A percentile compares a stretch with the other conserved stretches of the same genome.
These are phyloP conservation scores for Jaenimonas drosophilae DNA, from an alignment of 208 protist genomes.

Conservation along the genomic window DNA sequence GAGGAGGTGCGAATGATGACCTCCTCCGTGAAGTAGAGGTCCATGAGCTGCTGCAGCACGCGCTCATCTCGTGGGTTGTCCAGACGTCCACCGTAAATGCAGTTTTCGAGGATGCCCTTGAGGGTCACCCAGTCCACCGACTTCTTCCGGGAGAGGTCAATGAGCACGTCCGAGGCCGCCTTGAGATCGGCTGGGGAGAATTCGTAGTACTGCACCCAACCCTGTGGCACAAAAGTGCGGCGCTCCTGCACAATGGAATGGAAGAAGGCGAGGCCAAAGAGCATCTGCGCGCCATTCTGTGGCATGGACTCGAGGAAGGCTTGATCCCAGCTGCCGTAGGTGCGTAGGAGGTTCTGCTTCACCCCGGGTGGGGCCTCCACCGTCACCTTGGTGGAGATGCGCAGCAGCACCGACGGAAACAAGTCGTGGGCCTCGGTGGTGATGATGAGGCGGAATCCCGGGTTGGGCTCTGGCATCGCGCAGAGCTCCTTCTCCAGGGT, in stretches of 20 bases:
- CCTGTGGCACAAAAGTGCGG: conserved; percentile 95
- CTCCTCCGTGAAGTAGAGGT: conserved; percentile 54
- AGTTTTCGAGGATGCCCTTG: conserved; percentile 86
- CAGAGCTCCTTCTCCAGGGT: conserved; percentile 90
- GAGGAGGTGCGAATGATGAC: conserved; percentile 20
- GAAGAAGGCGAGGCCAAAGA: conserved; percentile 94
- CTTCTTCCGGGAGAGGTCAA: conserved; percentile 13
- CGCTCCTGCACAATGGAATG: conserved; percentile 95
- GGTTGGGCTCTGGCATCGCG: conserved; percentile 67
- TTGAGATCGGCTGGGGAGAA: conserved; percentile 94
- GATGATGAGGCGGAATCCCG: conserved; percentile 93
- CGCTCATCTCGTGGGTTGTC: conserved; percentile 87
- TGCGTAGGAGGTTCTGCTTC: conserved; percentile 93
- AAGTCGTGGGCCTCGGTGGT: conserved; percentile 91
- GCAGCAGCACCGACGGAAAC: conserved; percentile 92
- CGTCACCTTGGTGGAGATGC: conserved; percentile 91
- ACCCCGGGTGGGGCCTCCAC: conserved; percentile 94
- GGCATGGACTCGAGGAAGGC: conserved; percentile 46
- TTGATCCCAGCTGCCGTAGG: conserved; percentile 78
- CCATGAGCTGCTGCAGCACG: conserved; percentile 82
- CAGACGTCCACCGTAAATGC: conserved; percentile 95
- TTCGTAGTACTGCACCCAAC: conserved; percentile 97
- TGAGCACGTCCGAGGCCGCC: conserved; percentile 85
- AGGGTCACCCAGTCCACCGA: conserved; percentile 85
- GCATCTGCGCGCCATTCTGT: conserved; percentile 39